These are phyloP conservation scores for Podaxis sp. DNA, from an alignment of 768 basidiomycete species.

Conservation along the genomic window DNA sequence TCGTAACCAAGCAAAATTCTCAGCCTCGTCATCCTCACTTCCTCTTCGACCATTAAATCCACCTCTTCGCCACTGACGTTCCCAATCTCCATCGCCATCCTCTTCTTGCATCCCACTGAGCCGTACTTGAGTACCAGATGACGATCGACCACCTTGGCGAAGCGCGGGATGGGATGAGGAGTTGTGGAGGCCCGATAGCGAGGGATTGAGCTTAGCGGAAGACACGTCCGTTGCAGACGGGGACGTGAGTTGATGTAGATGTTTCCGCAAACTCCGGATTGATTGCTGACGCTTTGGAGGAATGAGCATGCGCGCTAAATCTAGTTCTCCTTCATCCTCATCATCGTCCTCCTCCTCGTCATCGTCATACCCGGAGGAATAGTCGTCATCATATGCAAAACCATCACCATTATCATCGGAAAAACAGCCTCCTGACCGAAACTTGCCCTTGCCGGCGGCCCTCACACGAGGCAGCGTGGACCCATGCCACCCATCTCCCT, in stretches of 20 bases:
- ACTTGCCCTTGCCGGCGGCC: background rate
- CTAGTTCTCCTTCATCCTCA: slow-evolving; percentile 52
- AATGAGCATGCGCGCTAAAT: slow-evolving; percentile 65
- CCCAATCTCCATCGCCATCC: slow-evolving; percentile 26
- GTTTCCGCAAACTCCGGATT: slow-evolving; percentile 67
- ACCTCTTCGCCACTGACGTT: slow-evolving; percentile 25
- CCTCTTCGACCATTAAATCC: slow-evolving; percentile 24
- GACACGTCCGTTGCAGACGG: background rate
- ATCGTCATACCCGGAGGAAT: slow-evolving; percentile 21
- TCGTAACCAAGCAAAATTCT: slow-evolving; percentile 23
- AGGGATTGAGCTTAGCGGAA: background rate
- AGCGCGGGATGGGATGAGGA: background rate
- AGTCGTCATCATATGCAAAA: background rate
- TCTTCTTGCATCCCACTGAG: slow-evolving; percentile 13
- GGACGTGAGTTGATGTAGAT: slow-evolving; percentile 32
- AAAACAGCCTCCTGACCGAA: background rate
- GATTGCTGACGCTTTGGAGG: slow-evolving; percentile 73
- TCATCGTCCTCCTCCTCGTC: slow-evolving; percentile 47
- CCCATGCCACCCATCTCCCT: slow-evolving; percentile 55
- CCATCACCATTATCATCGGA: background rate
- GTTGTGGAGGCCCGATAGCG: background rate
- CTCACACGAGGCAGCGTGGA: slow-evolving; percentile 10
- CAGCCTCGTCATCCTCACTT: slow-evolving; percentile 30
- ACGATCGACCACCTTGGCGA: background rate
- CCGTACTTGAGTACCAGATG: background rate